Evolutionary conservation across 306 rosid genomes (phyloP).

Genomic region (Cotoneaster glaucophyllus): DNA sequence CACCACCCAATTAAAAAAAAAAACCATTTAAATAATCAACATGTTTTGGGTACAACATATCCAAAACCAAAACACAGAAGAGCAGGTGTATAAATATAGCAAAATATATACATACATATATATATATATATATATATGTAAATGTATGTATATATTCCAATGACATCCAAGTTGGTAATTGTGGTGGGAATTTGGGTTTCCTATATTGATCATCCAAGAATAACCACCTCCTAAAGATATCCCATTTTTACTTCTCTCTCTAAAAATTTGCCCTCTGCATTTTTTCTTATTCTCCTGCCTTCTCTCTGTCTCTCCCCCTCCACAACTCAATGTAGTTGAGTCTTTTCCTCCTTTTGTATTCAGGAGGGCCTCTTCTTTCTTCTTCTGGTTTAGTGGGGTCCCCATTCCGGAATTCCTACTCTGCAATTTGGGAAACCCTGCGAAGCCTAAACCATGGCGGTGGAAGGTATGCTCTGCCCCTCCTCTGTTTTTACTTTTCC

Average conservation of each 20-base stretch:
- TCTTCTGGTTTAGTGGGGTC: background rate
- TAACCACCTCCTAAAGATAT: slow-evolving; percentile 52
- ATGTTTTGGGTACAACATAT: slow-evolving; percentile 2
- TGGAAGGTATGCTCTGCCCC: slow-evolving; percentile 30
- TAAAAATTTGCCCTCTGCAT: background rate
- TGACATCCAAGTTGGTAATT: slow-evolving; percentile 25
- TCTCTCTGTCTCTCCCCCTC: background rate
- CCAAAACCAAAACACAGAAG: background rate
- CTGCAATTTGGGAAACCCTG: slow-evolving; percentile 3
- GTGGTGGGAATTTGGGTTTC: slow-evolving; percentile 20
- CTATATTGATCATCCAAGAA: slow-evolving; percentile 26
- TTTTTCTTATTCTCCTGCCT: background rate
- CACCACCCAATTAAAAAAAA: background rate
- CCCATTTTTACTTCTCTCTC: slow-evolving; percentile 23
- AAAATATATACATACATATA: no score
- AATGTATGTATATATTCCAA: slow-evolving; percentile 17
- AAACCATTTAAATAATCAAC: background rate
- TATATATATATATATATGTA: no score
- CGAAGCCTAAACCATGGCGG: slow-evolving; percentile 16
- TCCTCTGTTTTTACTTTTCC: background rate
- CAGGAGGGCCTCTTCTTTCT: slow-evolving; percentile 6
- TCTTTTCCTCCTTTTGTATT: slow-evolving; percentile 5
- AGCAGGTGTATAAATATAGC: slow-evolving; percentile 55
- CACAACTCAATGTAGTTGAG: slow-evolving; percentile 17
- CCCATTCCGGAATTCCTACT: background rate